phyloP scores from a whole-genome alignment of 495 filamentous ascomycete genomes.

The Aspergillus haitiensis region DNA sequence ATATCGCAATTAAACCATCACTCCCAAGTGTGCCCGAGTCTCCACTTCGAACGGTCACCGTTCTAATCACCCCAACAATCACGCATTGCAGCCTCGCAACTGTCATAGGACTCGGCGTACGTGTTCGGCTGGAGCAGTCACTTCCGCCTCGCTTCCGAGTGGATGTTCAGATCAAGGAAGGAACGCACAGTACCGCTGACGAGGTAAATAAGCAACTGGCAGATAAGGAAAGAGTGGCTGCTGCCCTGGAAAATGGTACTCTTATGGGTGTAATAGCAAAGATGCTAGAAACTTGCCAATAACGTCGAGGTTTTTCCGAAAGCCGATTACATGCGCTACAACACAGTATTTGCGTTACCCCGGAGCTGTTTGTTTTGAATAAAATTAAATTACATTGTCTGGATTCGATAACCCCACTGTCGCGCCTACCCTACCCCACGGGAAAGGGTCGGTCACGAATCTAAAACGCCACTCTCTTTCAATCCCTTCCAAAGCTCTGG shows the following conservation, averaged over 20 bases:
- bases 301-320: slow-evolving; percentile 10
- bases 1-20: slow-evolving; percentile 75
- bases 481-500: slow-evolving; percentile 86
- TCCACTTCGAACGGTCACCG: slow-evolving; percentile 51
- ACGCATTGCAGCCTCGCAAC: slow-evolving; percentile 96
- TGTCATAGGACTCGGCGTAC: slow-evolving; percentile 91
- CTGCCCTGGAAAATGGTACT: slow-evolving; percentile 90
- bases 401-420: background rate
- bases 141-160: slow-evolving; percentile 90
- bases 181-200: slow-evolving; percentile 89
- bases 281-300: slow-evolving; percentile 84
- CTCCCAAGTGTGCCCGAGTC: slow-evolving; percentile 48
- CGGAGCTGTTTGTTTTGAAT: no score
- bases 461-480: slow-evolving; percentile 85
- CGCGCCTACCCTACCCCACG: background rate
- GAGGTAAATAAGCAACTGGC: slow-evolving; percentile 94
- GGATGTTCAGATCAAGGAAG: slow-evolving; percentile 92
- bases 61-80: slow-evolving; percentile 90
- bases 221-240: slow-evolving; percentile 95
- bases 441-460: slow-evolving; percentile 47
- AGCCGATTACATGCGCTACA: background rate
- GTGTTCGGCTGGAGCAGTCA: slow-evolving; percentile 85
- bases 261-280: slow-evolving; percentile 84
- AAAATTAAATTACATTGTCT: slow-evolving; percentile 7
- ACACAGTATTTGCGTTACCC: background rate